These are phyloP conservation scores for Phytophthora hybrid DNA, from an alignment of 352 stramenopile genomes.

Conservation along the genomic window DNA sequence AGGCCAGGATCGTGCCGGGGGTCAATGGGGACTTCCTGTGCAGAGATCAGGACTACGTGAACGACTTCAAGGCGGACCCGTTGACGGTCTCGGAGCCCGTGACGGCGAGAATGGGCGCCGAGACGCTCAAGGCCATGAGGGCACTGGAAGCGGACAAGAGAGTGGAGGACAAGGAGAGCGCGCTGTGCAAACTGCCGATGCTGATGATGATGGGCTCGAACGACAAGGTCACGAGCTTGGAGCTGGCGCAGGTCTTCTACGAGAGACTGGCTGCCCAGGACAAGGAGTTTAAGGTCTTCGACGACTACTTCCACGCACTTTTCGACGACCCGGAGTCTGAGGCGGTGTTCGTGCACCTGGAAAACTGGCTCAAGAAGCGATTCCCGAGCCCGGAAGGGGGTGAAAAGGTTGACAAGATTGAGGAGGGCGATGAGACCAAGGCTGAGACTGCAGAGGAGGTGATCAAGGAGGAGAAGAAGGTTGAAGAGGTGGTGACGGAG, in stretches of 20 bases:
- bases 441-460: neutral
- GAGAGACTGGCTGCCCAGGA: slow-evolving; percentile 46
- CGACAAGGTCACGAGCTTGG: slow-evolving; percentile 65
- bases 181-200: slow-evolving; percentile 39
- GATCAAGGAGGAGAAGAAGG: neutral
- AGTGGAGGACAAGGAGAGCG: slow-evolving; percentile 41
- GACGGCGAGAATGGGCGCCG: slow-evolving; percentile 52
- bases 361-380: slow-evolving; percentile 56
- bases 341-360: slow-evolving; percentile 49
- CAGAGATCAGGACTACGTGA: slow-evolving; percentile 52
- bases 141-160: slow-evolving; percentile 42
- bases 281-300: slow-evolving; percentile 71
- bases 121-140: slow-evolving; percentile 53
- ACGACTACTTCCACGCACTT: slow-evolving; percentile 66
- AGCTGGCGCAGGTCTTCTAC: slow-evolving; percentile 59
- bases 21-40: slow-evolving; percentile 52
- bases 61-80: slow-evolving; percentile 48
- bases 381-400: slow-evolving; percentile 34
- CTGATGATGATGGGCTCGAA: slow-evolving; percentile 61
- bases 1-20: slow-evolving; percentile 59
- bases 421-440: slow-evolving; percentile 9
- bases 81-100: slow-evolving; percentile 53
- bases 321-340: slow-evolving; percentile 72
- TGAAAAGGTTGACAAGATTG: slow-evolving; percentile 18
- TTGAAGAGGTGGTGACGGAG: neutral